Percentiles rank a stretch among this genome's conserved stretches.
phyloP scores from a whole-genome alignment of 164 flowering plant genomes.

The Vitis labrusca region DNA sequence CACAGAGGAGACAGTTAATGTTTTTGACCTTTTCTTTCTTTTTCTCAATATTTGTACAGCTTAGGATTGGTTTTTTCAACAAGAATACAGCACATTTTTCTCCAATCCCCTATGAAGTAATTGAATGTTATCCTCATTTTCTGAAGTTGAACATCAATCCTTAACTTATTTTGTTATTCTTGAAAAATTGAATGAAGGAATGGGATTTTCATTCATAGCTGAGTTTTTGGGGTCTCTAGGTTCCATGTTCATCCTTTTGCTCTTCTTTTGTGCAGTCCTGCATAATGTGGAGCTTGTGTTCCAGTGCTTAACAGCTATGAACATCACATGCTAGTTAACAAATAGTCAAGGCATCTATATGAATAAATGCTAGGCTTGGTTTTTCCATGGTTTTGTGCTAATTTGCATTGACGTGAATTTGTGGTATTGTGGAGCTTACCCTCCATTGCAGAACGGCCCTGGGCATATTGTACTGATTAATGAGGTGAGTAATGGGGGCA shows the following conservation, averaged over 20 bases:
- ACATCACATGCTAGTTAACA: no score
- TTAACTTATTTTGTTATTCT: constrained; percentile 9
- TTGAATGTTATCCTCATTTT: constrained; percentile 13
- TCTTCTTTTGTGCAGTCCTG: no score
- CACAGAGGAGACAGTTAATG: constrained; percentile 21
- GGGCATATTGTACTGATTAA: neutral
- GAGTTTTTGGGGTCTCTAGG: no score
- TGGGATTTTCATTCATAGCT: neutral
- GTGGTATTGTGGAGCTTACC: neutral
- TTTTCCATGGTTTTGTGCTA: no score
- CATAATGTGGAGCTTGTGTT: no score
- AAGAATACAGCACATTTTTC: constrained; percentile 29
- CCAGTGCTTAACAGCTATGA: no score
- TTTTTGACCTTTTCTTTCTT: constrained; percentile 11
- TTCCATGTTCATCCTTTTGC: no score
- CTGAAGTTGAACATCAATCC: constrained; percentile 15
- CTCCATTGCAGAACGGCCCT: neutral
- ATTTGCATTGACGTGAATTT: no score
- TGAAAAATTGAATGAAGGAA: neutral
- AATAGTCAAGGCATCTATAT: no score
- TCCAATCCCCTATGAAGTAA: constrained; percentile 2
- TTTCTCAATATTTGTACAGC: constrained; percentile 47
- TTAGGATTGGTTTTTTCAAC: constrained; percentile 28
- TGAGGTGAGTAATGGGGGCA: neutral
- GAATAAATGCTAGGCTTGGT: no score